Percentiles rank a stretch among this genome's conserved stretches.
Conservation (phyloP, 805 yeast species). For the Pichia pseudocactophila region DNA sequence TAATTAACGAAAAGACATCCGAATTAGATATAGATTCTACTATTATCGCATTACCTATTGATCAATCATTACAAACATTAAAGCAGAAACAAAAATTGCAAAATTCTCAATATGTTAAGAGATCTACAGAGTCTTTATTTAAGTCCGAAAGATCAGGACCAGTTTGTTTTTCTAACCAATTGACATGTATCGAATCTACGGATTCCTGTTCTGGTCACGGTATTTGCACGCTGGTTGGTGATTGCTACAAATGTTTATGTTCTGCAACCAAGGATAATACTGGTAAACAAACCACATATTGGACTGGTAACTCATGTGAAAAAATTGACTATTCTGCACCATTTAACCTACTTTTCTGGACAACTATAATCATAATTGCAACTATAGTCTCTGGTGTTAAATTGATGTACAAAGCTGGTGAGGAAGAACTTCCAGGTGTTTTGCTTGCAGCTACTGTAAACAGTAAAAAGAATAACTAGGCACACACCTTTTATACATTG, state of each 20-base stretch:
- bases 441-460: conserved; percentile 48
- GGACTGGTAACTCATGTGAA: conserved; percentile 54
- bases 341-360: conserved; percentile 65
- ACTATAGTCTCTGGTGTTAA: conserved; percentile 43
- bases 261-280: conserved; percentile 33
- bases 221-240: conserved; percentile 33
- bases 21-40: conserved; percentile 21
- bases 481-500: not conserved
- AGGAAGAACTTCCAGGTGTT: conserved; percentile 60
- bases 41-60: conserved; percentile 27
- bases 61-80: conserved; percentile 18
- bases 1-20: conserved; percentile 8
- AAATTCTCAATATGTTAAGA: not conserved
- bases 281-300: conserved; percentile 36
- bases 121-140: not conserved
- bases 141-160: conserved; percentile 9
- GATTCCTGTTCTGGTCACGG: conserved; percentile 48
- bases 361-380: conserved; percentile 38
- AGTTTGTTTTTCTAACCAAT: conserved; percentile 35
- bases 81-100: not conserved
- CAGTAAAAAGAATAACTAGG: conserved; percentile 29
- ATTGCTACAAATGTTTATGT: conserved; percentile 46
- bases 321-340: conserved; percentile 60
- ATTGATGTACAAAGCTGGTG: conserved; percentile 45
- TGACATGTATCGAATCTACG: conserved; percentile 39